Evolutionary conservation across 176 grass and related monocot species (phyloP).

Genomic region (Lolium perenne): DNA sequence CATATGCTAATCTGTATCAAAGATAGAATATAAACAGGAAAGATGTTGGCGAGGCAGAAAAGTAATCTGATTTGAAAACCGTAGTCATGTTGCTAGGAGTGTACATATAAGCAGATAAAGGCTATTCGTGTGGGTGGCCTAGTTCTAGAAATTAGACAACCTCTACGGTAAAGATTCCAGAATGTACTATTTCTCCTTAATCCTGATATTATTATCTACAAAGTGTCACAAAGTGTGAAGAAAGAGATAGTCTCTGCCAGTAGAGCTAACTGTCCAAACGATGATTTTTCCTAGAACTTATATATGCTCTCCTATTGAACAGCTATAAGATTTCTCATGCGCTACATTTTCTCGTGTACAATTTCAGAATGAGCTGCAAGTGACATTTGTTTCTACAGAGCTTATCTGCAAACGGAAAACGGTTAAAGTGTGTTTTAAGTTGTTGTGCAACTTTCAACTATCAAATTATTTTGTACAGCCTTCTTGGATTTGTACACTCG

Average conservation of each 20-base stretch:
- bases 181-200: not conserved
- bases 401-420: not conserved
- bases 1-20: constrained; percentile 58
- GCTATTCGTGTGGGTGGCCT: not conserved
- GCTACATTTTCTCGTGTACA: not conserved
- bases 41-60: not conserved
- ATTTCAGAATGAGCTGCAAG: not conserved
- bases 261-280: not conserved
- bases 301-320: not conserved
- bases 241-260: not conserved
- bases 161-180: not conserved
- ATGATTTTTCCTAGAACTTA: not conserved
- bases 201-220: not conserved
- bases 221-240: not conserved
- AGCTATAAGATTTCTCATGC: not conserved
- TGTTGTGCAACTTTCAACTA: not conserved
- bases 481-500: not conserved
- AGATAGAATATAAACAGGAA: constrained; percentile 14
- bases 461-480: not conserved
- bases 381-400: not conserved
- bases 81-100: not conserved
- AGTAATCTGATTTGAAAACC: not conserved
- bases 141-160: not conserved
- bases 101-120: not conserved
- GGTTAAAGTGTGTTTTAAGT: not conserved